A percentile compares a stretch with the other conserved stretches of the same genome.
Evolutionary conservation across 1,284 basidiomycete species (phyloP).

Genomic region (Meripilus lineatus): DNA sequence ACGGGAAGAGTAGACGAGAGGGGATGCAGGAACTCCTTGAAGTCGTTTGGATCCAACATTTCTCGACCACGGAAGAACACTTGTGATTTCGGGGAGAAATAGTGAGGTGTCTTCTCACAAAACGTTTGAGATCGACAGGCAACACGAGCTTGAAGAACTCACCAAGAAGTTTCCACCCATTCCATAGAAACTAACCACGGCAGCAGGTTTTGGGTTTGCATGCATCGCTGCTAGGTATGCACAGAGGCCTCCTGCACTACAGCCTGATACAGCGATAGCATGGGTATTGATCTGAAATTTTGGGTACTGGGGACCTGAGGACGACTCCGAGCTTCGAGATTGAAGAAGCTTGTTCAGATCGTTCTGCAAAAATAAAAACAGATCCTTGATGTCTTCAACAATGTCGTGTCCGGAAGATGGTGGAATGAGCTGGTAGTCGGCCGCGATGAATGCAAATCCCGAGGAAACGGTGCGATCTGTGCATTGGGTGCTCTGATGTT

Average conservation of each 20-base stretch:
- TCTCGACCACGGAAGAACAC: slow-evolving; percentile 38
- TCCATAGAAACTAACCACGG: slow-evolving; percentile 53
- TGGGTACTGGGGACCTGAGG: too few species aligned
- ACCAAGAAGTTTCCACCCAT: slow-evolving; percentile 61
- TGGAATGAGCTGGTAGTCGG: slow-evolving; percentile 57
- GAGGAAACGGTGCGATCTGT: slow-evolving; percentile 38
- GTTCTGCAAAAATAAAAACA: slow-evolving; percentile 43
- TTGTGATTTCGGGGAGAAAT: slow-evolving; percentile 31
- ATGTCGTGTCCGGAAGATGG: slow-evolving; percentile 55
- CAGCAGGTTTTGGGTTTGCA: slow-evolving; percentile 45
- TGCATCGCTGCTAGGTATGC: slow-evolving; percentile 57
- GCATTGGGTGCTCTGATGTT: too few species aligned
- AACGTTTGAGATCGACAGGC: not conserved
- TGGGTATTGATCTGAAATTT: slow-evolving; percentile 33
- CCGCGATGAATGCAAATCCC: slow-evolving; percentile 53
- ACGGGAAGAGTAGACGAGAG: slow-evolving; percentile 21
- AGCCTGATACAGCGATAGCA: slow-evolving; percentile 49
- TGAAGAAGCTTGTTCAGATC: slow-evolving; percentile 21
- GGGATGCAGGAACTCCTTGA: slow-evolving; percentile 30
- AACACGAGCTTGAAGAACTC: slow-evolving; percentile 17
- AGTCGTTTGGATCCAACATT: slow-evolving; percentile 30
- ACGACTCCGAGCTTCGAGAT: not conserved
- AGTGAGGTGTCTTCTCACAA: slow-evolving; percentile 30
- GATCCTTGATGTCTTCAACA: slow-evolving; percentile 47
- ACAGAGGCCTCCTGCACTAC: slow-evolving; percentile 60